Base-by-base conservation (phyloP, 2,329 filamentous ascomycete species). In the Phaeosphaeriaceae sp. region DNA sequence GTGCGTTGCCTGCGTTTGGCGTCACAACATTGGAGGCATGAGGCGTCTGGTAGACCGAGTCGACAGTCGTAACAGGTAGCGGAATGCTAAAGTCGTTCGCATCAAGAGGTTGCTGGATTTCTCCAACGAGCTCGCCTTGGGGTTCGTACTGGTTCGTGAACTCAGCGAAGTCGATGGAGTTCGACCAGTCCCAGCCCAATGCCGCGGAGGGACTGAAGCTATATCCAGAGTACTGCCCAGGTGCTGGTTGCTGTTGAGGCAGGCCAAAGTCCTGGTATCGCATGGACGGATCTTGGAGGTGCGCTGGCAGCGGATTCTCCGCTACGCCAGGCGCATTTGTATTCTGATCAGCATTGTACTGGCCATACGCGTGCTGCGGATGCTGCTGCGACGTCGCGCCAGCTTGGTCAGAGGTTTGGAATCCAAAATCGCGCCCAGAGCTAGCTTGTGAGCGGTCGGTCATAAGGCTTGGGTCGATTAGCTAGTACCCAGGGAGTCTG, bases 51-150 rank as follows among this genome's bases (percentile, higher is more conserved):
- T 65, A 67, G 11, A 59, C 53, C 7, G 65, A 25, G 22, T 71
- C 66, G 21, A 51, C 9, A 9, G 48, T 48, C 1, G 63, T 54
- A 40, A 70, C 60, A 15, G 69, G 68, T 9, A 71, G 67, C 11
- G 79, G 78, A 33, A 79, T 78, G 61, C 55, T 75, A 66, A 80
- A 80, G 55, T 81, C 76, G 60, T 73, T 70, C 17, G 63, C 56
- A 11, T 69, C 53, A 6, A 59, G 51, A n/a, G 74, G 73, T 33
- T 68, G 63, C 52, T 69, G 72, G 24, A 70, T 66, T 64, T 79
- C 76, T 51, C 76, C 74, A 17, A 76, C 62, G n/a, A 81, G 72
- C 65, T 82, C 79, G 45, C 80, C 80, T 65, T 81, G 80, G 3
- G 79, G 79, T 57, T 82, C 79, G 73, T 79, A 81, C 52, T 77